These are phyloP conservation scores for Nicotiana sylvestris DNA, from an alignment of 257 asterid species.

Conservation along the genomic window DNA sequence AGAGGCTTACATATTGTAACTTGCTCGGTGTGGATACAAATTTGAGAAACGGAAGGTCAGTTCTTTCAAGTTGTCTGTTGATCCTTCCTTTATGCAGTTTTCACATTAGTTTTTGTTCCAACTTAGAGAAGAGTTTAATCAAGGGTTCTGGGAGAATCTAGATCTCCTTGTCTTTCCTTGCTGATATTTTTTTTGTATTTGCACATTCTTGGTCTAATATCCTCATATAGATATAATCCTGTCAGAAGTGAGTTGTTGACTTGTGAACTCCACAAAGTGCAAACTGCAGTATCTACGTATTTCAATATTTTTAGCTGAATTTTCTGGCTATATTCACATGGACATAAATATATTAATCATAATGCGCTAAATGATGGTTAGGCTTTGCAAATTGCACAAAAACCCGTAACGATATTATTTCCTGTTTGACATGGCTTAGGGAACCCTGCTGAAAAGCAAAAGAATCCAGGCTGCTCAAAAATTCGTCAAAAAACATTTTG, in stretches of 20 bases:
- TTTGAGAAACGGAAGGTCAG: constrained; percentile 81
- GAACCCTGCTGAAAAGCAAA: neutral
- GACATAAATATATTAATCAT: neutral
- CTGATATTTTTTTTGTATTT: neutral
- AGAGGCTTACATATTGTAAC: constrained; percentile 61
- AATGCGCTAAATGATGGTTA: neutral
- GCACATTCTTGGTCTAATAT: neutral
- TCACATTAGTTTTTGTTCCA: neutral
- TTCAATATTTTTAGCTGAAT: neutral
- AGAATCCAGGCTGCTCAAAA: neutral
- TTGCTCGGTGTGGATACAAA: constrained; percentile 69
- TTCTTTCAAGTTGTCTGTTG: constrained; percentile 5
- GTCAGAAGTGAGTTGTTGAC: neutral
- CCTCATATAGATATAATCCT: neutral
- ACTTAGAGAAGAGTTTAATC: constrained; percentile 1
- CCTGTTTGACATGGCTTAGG: neutral
- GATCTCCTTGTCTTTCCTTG: neutral
- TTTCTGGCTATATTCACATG: neutral
- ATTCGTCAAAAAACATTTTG: neutral
- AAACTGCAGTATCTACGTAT: neutral
- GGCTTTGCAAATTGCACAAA: neutral
- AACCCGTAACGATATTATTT: neutral
- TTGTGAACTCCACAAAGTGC: neutral
- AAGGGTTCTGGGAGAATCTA: neutral
- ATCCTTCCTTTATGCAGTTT: neutral